phyloP scores from a whole-genome alignment of 176 grass and related monocot genomes.

The Eragrostis curvula region DNA sequence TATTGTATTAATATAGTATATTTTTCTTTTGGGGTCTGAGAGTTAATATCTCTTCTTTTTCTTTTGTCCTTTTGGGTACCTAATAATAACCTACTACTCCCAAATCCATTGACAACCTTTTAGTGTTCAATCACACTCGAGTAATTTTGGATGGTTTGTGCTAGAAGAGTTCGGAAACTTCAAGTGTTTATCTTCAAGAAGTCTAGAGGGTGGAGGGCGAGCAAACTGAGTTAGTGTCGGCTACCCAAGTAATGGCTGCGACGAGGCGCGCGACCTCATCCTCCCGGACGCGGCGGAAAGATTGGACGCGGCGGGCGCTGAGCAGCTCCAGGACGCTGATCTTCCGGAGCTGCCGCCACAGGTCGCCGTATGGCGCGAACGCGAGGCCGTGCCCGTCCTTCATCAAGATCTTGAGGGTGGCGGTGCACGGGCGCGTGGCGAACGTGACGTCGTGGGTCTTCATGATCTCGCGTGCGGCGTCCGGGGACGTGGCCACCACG shows the following conservation, averaged over 20 bases:
- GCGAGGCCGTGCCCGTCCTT: conserved; percentile 8
- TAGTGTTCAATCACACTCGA: too few relatives aligned
- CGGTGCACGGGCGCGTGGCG: conserved; percentile 27
- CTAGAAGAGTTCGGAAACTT: too few relatives aligned
- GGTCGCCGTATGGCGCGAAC: conserved; percentile 37
- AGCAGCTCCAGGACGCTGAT: conserved; percentile 34
- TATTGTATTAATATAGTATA: too few relatives aligned
- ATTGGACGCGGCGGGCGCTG: conserved; percentile 18
- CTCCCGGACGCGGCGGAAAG: conserved; percentile 46
- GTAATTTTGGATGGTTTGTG: too few relatives aligned
- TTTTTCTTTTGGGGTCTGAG: too few relatives aligned
- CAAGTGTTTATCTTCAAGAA: too few relatives aligned
- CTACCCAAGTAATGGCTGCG: neutral
- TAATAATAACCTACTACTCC: too few relatives aligned
- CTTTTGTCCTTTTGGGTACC: too few relatives aligned
- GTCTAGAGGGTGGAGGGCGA: too few relatives aligned
- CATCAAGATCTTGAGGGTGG: conserved; percentile 6
- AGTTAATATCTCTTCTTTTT: too few relatives aligned
- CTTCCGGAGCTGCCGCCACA: conserved; percentile 40
- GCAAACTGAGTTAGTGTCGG: too few relatives aligned
- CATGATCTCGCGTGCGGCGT: conserved; percentile 33
- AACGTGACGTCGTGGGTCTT: conserved; percentile 22
- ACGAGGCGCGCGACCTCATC: conserved; percentile 32
- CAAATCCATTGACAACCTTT: too few relatives aligned
- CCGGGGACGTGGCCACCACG: conserved; percentile 27